Conservation (phyloP, 2,329 filamentous ascomycete genomes). For the Septoria petroselini region DNA sequence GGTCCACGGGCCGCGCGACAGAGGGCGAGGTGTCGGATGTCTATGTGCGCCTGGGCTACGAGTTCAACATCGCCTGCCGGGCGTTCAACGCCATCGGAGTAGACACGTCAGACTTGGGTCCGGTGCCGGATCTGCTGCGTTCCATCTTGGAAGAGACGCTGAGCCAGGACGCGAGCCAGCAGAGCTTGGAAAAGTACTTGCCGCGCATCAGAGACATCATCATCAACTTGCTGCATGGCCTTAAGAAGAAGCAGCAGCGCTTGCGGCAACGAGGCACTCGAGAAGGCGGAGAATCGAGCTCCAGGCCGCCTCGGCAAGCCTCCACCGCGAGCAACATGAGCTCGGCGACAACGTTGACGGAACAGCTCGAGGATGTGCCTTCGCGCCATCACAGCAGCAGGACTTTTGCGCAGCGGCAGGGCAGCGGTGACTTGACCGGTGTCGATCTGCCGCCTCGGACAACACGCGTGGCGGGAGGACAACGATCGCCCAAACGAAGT, state of each 20-base stretch:
- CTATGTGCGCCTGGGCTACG: constrained; percentile 94
- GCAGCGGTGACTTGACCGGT: constrained; percentile 42
- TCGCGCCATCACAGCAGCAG: constrained; percentile 43
- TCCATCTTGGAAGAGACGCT: constrained; percentile 92
- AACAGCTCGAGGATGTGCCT: constrained; percentile 44
- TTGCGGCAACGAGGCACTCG: constrained; percentile 58
- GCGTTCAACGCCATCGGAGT: constrained; percentile 97
- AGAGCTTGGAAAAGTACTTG: constrained; percentile 89
- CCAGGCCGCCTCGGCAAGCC: constrained; percentile 40
- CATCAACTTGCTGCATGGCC: constrained; percentile 89
- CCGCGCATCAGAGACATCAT: constrained; percentile 97
- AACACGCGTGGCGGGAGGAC: constrained; percentile 42
- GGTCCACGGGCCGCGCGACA: constrained; percentile 88
- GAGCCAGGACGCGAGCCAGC: constrained; percentile 90
- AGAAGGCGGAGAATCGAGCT: constrained; percentile 35
- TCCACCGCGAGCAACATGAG: constrained; percentile 49
- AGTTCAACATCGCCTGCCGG: constrained; percentile 98
- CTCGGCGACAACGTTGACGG: constrained; percentile 46
- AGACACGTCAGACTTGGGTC: constrained; percentile 88
- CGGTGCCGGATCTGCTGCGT: constrained; percentile 86
- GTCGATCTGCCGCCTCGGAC: constrained; percentile 49
- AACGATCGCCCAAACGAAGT: constrained; percentile 45
- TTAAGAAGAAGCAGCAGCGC: constrained; percentile 96
- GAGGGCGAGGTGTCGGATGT: constrained; percentile 97
- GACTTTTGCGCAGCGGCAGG: constrained; percentile 41